Evolutionary conservation across 352 stramenopile genomes (phyloP).

Genomic region (Phytophthora uliginosa): DNA sequence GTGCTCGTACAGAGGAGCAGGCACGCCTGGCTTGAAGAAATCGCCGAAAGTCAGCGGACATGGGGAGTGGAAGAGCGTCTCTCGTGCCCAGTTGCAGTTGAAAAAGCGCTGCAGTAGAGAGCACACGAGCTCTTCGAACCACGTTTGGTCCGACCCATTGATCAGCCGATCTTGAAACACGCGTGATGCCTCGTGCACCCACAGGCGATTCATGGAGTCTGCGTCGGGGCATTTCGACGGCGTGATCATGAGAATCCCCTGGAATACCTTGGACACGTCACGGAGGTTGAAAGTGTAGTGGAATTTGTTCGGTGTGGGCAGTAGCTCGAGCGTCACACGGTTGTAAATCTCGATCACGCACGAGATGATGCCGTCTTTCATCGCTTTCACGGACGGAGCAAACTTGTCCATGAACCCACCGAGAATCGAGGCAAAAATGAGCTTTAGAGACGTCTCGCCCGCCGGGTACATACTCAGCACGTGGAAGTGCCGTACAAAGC

Average conservation of each 20-base stretch:
- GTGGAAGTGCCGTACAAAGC: constrained; percentile 97
- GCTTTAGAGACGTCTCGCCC: constrained; percentile 86
- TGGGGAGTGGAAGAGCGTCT: constrained; percentile 89
- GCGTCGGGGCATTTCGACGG: constrained; percentile 80
- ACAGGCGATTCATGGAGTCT: constrained; percentile 91
- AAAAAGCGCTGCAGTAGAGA: constrained; percentile 85
- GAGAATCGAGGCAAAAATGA: constrained; percentile 97
- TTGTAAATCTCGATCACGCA: constrained; percentile 96
- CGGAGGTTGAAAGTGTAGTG: constrained; percentile 98
- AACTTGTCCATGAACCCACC: constrained; percentile 94
- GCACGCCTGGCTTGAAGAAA: constrained; percentile 90
- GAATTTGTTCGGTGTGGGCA: constrained; percentile 95
- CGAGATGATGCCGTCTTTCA: constrained; percentile 87
- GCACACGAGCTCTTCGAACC: constrained; percentile 92
- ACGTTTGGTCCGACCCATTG: constrained; percentile 86
- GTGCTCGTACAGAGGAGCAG: constrained; percentile 87
- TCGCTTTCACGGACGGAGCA: constrained; percentile 79
- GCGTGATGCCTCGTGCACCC: constrained; percentile 93
- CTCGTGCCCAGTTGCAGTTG: constrained; percentile 78
- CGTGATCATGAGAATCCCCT: constrained; percentile 96
- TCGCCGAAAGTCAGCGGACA: constrained; percentile 94
- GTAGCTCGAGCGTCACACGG: constrained; percentile 90
- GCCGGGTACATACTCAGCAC: constrained; percentile 95
- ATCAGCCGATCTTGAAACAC: constrained; percentile 97
- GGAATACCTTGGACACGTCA: constrained; percentile 97